Base-by-base conservation (phyloP, 1,284 basidiomycete genomes). In the Marasmius sp. region DNA sequence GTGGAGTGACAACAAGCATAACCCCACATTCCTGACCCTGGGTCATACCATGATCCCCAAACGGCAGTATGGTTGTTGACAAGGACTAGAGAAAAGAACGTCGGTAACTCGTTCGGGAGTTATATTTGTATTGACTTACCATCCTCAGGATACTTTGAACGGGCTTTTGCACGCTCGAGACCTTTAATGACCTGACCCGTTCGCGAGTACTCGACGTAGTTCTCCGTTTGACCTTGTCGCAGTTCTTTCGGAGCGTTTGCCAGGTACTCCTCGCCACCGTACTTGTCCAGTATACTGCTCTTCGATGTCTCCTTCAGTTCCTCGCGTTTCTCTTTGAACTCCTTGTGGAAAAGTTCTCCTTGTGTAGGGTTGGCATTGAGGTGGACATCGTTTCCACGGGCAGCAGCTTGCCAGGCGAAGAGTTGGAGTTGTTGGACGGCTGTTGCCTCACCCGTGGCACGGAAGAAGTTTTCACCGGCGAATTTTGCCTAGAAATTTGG, bases 121-220 rank as follows among this genome's bases (percentile, higher is more conserved):
- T 56, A 60, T 59, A 54, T 37, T 47, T 57, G 60, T 33, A 60
- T 18, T 22, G 53, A 79, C 87, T 68, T 72, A 94, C 93, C 88
- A 84, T 98, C 96, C 76, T 98, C 97, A 18, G 92, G 88, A 76
- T 98, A 99, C 75, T 97, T 98, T 47, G 93, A 96, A 69, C 84
- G 84, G 14, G 86, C 86, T 74, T 92, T 93, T 0, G 88, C 92
- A 58, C 87, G 84, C 77, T 98, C 95, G 65, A 87, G 85, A n/a
- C 97, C 97, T 76, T 93, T 95, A 68, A 98, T 84, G 59, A 98
- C 82, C 72, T 94, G 89, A 22, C 97, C 97, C 4, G 93, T 87
- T 62, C 94, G 83, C 60, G 94, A 97, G 76, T 98, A 99, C 78
- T 99, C 97, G 52, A 98, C 93, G 67, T 99, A 99, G 65, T 96